Base-by-base conservation (phyloP, 2,329 filamentous ascomycete genomes). In the Colletotrichum spinosum region DNA sequence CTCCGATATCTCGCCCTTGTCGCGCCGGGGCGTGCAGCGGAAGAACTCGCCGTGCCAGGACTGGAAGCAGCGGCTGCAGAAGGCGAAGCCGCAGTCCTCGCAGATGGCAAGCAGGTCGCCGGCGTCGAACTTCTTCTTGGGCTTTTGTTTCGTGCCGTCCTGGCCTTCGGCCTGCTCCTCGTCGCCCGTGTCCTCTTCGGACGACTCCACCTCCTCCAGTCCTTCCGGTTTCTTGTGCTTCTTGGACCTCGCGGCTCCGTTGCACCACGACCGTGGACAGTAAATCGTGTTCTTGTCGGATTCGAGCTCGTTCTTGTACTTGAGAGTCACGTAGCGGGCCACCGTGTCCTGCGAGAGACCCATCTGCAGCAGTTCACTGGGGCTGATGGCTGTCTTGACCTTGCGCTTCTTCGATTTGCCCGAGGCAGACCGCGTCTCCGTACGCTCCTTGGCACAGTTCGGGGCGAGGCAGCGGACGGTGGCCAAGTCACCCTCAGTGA, bases 11-110 rank as follows among this genome's bases (percentile, higher is more conserved):
- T 96, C 92, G 33, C 85, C 87, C 42, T 85, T 83, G 46, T 89
- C 84, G 57, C 89, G 86, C 62, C 87, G 89, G 59, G 89, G 89
- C 68, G 86, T 86, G 70, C 91, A 93, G n/a, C 86, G 84, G 48
- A 82, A 80, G 68, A 94, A 91, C 70, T 96, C 92, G 67, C 96
- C 96, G 74, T 99, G 96, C 96, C 96, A 99, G n/a, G 92, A 90
- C 73, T 92, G 86, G 25, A 73, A 77, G 70, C 88, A 90, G 54
- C 86, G 82, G 67, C 79, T 82, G 79, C 96, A 99, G 76, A 99
- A 99, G 11, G 96, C 95, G 71, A 96, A 93, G 10, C 84, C 83
- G 78, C 94, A 98, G 74, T 97, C 92, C 75, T 94, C 92, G 77
- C 96, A 99, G 50, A 98, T 89, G 35, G 90, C 86, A 1, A 98